phyloP scores from a whole-genome alignment of 106 monocot species.

The Ottelia alismoides region DNA sequence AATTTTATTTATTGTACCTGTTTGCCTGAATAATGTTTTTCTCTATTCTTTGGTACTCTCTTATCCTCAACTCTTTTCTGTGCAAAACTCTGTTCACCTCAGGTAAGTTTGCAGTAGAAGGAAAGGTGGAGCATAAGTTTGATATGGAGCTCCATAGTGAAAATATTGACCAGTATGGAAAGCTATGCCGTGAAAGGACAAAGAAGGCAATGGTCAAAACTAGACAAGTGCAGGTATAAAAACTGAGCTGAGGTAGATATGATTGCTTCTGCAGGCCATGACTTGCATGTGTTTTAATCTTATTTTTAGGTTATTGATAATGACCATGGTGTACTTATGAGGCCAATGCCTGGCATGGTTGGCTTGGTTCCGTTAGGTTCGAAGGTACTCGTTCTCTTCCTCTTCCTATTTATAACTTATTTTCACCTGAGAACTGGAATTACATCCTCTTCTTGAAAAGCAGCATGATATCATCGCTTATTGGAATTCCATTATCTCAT shows the following conservation, averaged over 20 bases:
- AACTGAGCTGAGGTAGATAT: too few relatives aligned
- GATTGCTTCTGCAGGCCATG: too few relatives aligned
- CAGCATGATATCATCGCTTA: too few relatives aligned
- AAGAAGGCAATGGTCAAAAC: conserved; percentile 73
- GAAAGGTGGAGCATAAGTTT: conserved; percentile 96
- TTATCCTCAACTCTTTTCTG: not conserved
- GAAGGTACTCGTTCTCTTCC: conserved; percentile 61
- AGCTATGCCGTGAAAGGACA: conserved; percentile 92
- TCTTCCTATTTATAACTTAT: too few relatives aligned
- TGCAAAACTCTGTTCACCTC: conserved; percentile 8
- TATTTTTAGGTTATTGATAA: conserved; percentile 55
- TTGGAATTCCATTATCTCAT: too few relatives aligned
- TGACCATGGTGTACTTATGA: conserved; percentile 73
- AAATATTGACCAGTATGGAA: conserved; percentile 70
- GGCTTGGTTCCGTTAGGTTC: conserved; percentile 56
- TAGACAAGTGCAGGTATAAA: conserved; percentile 82
- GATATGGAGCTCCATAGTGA: conserved; percentile 99
- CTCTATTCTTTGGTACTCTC: too few relatives aligned
- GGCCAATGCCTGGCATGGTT: conserved; percentile 97
- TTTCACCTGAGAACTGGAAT: too few relatives aligned
- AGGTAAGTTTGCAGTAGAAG: conserved; percentile 83
- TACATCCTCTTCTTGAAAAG: too few relatives aligned
- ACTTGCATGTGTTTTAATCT: not conserved
- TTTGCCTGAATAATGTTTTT: too few relatives aligned
- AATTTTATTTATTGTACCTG: too few relatives aligned